Base-by-base conservation (phyloP, 805 yeast species). In the Candida michaelii region DNA sequence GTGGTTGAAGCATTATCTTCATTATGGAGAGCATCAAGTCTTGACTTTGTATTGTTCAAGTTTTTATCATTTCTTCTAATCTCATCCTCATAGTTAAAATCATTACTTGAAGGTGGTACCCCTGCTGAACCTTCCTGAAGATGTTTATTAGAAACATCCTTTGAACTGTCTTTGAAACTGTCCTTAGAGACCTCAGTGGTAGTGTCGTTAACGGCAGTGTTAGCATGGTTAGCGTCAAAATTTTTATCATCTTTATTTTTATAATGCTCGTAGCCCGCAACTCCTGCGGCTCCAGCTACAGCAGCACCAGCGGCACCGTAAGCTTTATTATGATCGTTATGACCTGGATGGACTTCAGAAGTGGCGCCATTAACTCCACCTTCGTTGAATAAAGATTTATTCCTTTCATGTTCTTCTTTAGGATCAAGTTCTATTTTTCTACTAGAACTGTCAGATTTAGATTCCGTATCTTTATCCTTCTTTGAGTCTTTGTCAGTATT, bases 311-410 rank as follows among this genome's bases (percentile, higher is more conserved):
- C 52, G 12, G 30, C 42, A 30, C 27, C 36, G n/a, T 13, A 30
- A 9, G 18, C 38, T 10, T 5, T 18, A 8, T 13, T 18, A 14
- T 6, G 30, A 18, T 21, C 8, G 23, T 8, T 8, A 21, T 40
- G 29, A 40, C 34, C 19, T 5, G 35, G 39, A 38, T 36, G 37
- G 21, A 27, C 23, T 16, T 24, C 36, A 23, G 41, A 29, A 11
- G 44, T 38, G 7, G 60, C 65, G 16, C 56, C 38, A 15, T 30
- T 43, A 30, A 64, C 44, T 13, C 67, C 71, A 3, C 42, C 53
- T 8, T 47, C 23, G 41, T 65, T 66, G 52, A 39, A 62, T n/a
- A 60, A 55, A 3, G 69, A 64, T 52, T 59, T 65, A 53, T 66
- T 65, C 43, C 54, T 42, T 19, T 40, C 25, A 47, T 63, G 67